These are phyloP conservation scores for Cyclotella choctawhatcheeana DNA, from an alignment of 108 stramenopile genomes.

Conservation along the genomic window DNA sequence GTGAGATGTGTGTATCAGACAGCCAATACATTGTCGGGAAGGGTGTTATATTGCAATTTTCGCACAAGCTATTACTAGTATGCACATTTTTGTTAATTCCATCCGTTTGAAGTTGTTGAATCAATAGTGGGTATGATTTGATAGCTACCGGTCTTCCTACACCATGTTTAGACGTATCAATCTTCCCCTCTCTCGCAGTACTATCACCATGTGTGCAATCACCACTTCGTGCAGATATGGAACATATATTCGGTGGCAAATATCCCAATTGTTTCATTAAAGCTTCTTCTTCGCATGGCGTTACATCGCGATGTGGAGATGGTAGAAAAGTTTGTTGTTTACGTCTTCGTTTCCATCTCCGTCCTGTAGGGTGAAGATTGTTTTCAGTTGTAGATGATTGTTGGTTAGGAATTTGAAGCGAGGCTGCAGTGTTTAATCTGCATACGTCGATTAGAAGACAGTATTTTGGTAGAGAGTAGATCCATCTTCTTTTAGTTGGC, in stretches of 20 bases:
- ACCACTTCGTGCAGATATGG: conserved; percentile 58
- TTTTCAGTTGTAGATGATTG: too few relatives aligned
- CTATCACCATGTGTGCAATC: background rate
- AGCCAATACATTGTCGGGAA: conserved; percentile 85
- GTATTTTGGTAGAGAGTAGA: too few relatives aligned
- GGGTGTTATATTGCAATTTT: conserved; percentile 53
- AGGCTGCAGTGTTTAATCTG: too few relatives aligned
- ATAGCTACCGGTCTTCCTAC: conserved; percentile 66
- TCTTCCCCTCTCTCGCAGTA: background rate
- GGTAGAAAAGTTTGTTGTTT: conserved; percentile 25
- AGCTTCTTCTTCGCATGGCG: conserved; percentile 35
- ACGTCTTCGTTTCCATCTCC: conserved; percentile 31
- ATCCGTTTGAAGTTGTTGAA: conserved; percentile 8
- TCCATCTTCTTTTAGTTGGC: too few relatives aligned
- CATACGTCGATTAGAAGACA: too few relatives aligned
- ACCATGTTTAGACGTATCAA: conserved; percentile 28
- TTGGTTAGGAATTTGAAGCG: too few relatives aligned
- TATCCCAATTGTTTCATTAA: conserved; percentile 67
- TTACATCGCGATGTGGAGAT: conserved; percentile 19
- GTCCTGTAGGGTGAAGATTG: conserved; percentile 28
- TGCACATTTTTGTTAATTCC: background rate
- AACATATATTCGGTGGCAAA: conserved; percentile 66
- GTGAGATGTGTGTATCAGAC: conserved; percentile 61
- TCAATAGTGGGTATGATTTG: conserved; percentile 65
- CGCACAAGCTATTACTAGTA: background rate